Percentiles rank a stretch among this genome's conserved stretches.
These are phyloP conservation scores for Saksenaea vasiformis DNA, from an alignment of 371 early-diverging fungal species.

Conservation along the genomic window DNA sequence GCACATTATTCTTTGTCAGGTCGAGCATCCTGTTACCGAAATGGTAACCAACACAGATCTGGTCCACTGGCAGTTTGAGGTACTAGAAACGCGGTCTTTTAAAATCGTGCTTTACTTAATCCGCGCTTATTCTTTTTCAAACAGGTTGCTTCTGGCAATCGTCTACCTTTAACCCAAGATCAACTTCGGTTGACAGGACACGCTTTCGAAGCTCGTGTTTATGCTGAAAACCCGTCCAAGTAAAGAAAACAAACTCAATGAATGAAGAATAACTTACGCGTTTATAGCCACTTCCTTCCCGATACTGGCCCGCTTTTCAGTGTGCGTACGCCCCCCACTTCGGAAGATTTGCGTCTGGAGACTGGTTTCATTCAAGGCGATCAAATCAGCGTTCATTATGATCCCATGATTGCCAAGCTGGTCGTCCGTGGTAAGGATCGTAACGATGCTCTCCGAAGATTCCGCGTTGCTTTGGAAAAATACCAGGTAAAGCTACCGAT, in stretches of 20 bases:
- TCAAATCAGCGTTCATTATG: conserved; percentile 91
- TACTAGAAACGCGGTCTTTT: conserved; percentile 13
- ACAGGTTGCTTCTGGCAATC: conserved; percentile 85
- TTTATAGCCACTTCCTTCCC: conserved; percentile 83
- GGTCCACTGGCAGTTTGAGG: conserved; percentile 90
- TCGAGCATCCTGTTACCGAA: conserved; percentile 98
- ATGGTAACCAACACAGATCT: conserved; percentile 93
- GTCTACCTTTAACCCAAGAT: conserved; percentile 72
- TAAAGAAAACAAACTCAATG: conserved; percentile 27
- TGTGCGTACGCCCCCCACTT: conserved; percentile 68
- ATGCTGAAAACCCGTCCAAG: conserved; percentile 95
- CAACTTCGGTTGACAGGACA: conserved; percentile 79
- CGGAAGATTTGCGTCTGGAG: conserved; percentile 78
- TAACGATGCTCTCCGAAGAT: conserved; percentile 77
- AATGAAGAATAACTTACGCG: not conserved
- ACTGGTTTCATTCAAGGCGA: conserved; percentile 94
- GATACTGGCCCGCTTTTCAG: conserved; percentile 89
- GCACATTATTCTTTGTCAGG: conserved; percentile 35
- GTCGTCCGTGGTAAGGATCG: conserved; percentile 89
- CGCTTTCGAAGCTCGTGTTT: conserved; percentile 97
- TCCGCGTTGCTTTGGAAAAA: conserved; percentile 80
- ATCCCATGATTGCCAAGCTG: conserved; percentile 97
- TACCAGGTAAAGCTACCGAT: conserved; percentile 55
- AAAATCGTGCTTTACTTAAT: not conserved
- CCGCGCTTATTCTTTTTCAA: not conserved